Percentiles rank a stretch among this genome's conserved stretches.
Evolutionary conservation across 2,329 filamentous ascomycete genomes (phyloP).

Genomic region (Aphanocladium album): DNA sequence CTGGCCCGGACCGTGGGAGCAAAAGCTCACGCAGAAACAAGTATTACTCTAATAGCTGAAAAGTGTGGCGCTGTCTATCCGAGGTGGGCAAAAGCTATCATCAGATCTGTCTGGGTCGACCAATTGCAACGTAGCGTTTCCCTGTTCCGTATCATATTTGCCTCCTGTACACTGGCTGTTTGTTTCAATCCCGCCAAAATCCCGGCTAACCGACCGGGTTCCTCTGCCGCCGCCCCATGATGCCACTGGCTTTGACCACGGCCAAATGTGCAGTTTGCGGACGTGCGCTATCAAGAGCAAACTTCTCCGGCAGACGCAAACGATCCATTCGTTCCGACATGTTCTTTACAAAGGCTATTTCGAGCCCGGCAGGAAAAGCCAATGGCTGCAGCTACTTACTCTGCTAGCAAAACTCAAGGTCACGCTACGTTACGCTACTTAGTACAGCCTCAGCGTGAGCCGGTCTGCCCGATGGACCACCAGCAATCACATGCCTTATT

Average conservation of each 20-base stretch:
- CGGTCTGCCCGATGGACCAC: neutral
- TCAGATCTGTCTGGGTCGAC: neutral
- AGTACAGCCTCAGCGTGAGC: neutral
- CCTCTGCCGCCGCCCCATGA: neutral
- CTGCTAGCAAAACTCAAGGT: neutral
- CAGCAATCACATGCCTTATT: constrained; percentile 1
- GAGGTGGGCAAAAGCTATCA: neutral
- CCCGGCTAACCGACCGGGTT: constrained; percentile 1
- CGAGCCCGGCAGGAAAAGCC: neutral
- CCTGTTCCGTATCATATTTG: neutral
- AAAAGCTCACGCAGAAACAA: neutral
- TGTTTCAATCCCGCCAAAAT: constrained; percentile 8
- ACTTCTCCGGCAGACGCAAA: neutral
- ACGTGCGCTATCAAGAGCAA: neutral
- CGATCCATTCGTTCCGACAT: neutral
- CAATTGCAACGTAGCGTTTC: constrained; percentile 5
- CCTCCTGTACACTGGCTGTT: neutral
- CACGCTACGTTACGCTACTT: neutral
- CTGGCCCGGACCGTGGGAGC: neutral
- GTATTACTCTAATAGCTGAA: neutral
- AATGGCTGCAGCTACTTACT: neutral
- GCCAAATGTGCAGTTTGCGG: too few relatives aligned
- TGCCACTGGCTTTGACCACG: neutral
- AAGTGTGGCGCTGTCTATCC: neutral
- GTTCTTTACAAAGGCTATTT: neutral